Conservation (phyloP, 106 monocot genomes). For the Dendrobium huoshanense region DNA sequence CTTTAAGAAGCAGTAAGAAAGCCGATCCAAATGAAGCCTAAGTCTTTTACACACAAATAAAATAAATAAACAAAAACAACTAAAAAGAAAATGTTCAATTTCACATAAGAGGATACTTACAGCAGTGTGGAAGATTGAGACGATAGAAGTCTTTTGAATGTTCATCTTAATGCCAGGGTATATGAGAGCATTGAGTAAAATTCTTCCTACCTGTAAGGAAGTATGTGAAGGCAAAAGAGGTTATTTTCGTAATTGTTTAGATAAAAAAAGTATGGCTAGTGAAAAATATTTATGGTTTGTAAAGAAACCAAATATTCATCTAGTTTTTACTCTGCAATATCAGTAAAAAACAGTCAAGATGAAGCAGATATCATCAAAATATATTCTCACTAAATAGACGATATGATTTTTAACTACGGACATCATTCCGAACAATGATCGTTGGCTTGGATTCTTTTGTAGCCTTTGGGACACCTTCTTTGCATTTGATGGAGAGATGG, state of each 20-base stretch:
- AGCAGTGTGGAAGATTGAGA: conserved; percentile 79
- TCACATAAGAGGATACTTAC: conserved; percentile 18
- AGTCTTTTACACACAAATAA: background rate
- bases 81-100: background rate
- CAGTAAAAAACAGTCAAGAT: background rate
- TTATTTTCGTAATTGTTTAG: too few relatives aligned
- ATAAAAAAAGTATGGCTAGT: background rate
- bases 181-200: conserved; percentile 88
- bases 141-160: conserved; percentile 73
- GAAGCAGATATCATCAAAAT: background rate
- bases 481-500: conserved; percentile 75
- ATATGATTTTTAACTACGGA: conserved; percentile 15
- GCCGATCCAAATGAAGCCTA: too few relatives aligned
- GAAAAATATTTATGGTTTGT: background rate
- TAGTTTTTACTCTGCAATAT: too few relatives aligned
- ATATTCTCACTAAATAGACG: too few relatives aligned
- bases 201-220: conserved; percentile 68
- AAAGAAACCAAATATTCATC: background rate
- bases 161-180: conserved; percentile 86
- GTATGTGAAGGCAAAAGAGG: background rate
- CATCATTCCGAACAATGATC: conserved; percentile 88
- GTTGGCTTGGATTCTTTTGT: conserved; percentile 86
- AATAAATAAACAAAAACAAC: background rate
- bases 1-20: too few relatives aligned
- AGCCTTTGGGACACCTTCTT: conserved; percentile 67